Conservation (phyloP, 148 eudicot species). For the Rhododendron henanense region DNA sequence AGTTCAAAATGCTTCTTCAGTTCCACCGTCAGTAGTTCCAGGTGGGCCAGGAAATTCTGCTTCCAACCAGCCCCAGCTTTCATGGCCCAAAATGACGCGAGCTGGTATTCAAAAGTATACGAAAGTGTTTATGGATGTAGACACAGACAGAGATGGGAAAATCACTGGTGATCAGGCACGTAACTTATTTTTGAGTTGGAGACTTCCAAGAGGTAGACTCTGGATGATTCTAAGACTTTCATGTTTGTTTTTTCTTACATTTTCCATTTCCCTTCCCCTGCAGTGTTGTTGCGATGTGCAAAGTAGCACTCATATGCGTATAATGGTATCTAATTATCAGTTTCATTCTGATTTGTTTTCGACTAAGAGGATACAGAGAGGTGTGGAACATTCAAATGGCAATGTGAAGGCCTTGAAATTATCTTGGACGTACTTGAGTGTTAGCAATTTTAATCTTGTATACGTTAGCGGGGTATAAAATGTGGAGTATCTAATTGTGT, state of each 20-base stretch:
- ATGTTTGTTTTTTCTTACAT: background rate
- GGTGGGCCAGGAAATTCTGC: slow-evolving; percentile 35
- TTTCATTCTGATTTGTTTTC: background rate
- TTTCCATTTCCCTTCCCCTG: background rate
- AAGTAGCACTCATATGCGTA: background rate
- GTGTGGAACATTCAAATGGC: background rate
- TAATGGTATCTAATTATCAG: background rate
- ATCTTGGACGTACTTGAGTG: background rate
- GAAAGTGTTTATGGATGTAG: slow-evolving; percentile 91
- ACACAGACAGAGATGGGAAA: slow-evolving; percentile 90
- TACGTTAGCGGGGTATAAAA: background rate
- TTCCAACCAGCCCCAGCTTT: slow-evolving; percentile 50
- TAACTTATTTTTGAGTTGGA: slow-evolving; percentile 91
- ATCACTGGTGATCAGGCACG: slow-evolving; percentile 90
- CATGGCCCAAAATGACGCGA: slow-evolving; percentile 96
- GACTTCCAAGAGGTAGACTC: slow-evolving; percentile 83
- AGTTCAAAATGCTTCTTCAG: slow-evolving; percentile 37
- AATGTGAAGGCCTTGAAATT: background rate
- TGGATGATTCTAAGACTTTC: background rate
- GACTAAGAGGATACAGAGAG: background rate
- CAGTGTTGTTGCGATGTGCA: background rate
- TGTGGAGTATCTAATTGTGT: background rate
- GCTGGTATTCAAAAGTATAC: slow-evolving; percentile 83
- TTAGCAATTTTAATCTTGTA: background rate
- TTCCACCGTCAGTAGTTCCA: slow-evolving; percentile 43